These are phyloP conservation scores for Blastobotrys aristatus DNA, from an alignment of 1,139 yeast species.

Conservation along the genomic window DNA sequence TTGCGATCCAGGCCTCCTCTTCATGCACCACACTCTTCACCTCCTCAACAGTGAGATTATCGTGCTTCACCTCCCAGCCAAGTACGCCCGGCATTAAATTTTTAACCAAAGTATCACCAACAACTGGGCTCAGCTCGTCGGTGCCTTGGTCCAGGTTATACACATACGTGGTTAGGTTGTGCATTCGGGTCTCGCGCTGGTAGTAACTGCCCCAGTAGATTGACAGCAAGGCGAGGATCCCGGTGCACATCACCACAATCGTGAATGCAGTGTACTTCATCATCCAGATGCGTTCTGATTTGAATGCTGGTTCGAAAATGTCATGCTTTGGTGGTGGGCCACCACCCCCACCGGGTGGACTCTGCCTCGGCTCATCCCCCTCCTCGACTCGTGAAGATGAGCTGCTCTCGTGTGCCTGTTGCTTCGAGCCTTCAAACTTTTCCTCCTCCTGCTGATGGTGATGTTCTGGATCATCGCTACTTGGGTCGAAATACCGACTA, in stretches of 20 bases:
- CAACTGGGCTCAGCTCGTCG: conserved; percentile 24
- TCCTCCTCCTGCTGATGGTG: too few relatives aligned
- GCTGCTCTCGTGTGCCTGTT: too few relatives aligned
- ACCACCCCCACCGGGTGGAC: conserved; percentile 7
- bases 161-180: conserved; percentile 44
- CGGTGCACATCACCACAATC: conserved; percentile 5
- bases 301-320: not conserved
- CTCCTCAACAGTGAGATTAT: conserved; percentile 22
- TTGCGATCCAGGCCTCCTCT: conserved; percentile 26
- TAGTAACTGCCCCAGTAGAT: conserved; percentile 60
- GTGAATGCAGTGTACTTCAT: conserved; percentile 1
- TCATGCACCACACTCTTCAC: conserved; percentile 19
- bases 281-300: conserved; percentile 1
- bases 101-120: conserved; percentile 37
- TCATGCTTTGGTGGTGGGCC: conserved; percentile 2
- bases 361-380: conserved; percentile 9
- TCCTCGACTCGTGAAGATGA: too few relatives aligned
- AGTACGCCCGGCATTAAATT: conserved; percentile 23
- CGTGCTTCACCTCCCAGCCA: conserved; percentile 32
- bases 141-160: conserved; percentile 42
- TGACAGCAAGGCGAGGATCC: conserved; percentile 37
- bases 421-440: too few relatives aligned
- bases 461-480: not conserved
- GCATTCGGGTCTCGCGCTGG: conserved; percentile 37
- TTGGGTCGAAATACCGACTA: not conserved